Evolutionary conservation across 2,329 filamentous ascomycete genomes (phyloP).

Genomic region (Neofusicoccum kwambonambiense): DNA sequence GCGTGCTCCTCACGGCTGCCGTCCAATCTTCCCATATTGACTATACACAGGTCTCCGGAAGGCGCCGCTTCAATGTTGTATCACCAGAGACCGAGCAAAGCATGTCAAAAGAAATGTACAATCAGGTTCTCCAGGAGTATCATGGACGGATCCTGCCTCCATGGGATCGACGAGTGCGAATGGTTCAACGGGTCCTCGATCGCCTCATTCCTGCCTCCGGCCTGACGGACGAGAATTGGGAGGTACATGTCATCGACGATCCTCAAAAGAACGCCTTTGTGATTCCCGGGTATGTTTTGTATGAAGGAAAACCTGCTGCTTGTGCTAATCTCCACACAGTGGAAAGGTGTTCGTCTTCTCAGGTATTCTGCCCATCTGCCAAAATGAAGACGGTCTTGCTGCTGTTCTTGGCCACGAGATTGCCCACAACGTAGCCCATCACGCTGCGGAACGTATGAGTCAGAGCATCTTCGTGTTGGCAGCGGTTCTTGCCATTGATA

Average conservation of each 20-base stretch:
- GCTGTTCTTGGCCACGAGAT: slow-evolving; percentile 79
- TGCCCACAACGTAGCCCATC: slow-evolving; percentile 70
- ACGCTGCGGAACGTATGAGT: slow-evolving; percentile 64
- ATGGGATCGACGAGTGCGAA: slow-evolving; percentile 55
- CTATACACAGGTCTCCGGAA: slow-evolving; percentile 57
- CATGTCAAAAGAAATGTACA: slow-evolving; percentile 55
- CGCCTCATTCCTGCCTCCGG: slow-evolving; percentile 67
- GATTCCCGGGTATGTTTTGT: slow-evolving; percentile 55
- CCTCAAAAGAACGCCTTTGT: slow-evolving; percentile 72
- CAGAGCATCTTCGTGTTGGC: slow-evolving; percentile 40
- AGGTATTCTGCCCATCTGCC: slow-evolving; percentile 67
- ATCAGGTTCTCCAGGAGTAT: slow-evolving; percentile 56
- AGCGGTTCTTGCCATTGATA: slow-evolving; percentile 35
- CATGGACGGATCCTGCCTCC: slow-evolving; percentile 57
- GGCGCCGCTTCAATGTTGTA: slow-evolving; percentile 71
- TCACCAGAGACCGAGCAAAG: slow-evolving; percentile 55
- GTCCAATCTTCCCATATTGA: not conserved
- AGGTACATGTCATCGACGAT: slow-evolving; percentile 73
- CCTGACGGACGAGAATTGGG: slow-evolving; percentile 60
- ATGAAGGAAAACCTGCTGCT: too few relatives aligned
- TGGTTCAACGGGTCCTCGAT: slow-evolving; percentile 64
- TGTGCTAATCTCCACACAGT: slow-evolving; percentile 29
- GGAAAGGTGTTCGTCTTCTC: slow-evolving; percentile 79
- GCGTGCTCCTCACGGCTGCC: not conserved
- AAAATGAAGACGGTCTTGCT: slow-evolving; percentile 67